Conservation (phyloP, 352 stramenopile genomes). For the Globisporangium orthogonon region DNA sequence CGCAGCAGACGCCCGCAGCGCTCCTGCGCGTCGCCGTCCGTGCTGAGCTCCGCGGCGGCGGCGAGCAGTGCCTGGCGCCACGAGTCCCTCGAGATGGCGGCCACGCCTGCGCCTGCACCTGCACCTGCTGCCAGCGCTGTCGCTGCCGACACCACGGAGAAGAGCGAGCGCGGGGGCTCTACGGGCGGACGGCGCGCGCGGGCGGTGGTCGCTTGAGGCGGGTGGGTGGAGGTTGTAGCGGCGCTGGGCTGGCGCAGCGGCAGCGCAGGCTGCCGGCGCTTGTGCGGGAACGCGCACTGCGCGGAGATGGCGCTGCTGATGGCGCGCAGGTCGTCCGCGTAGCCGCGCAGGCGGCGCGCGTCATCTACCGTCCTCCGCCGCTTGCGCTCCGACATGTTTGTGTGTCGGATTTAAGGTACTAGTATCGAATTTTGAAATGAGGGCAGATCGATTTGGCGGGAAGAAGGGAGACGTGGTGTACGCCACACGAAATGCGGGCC, state of each 20-base stretch:
- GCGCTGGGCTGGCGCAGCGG: slow-evolving; percentile 1
- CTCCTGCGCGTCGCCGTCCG: slow-evolving; percentile 15
- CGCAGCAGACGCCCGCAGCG: slow-evolving; percentile 25
- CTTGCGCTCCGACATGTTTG: slow-evolving; percentile 16
- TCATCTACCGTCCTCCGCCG: slow-evolving; percentile 17
- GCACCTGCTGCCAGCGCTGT: slow-evolving; percentile 12
- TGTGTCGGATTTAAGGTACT: no score
- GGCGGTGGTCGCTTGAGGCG: not conserved
- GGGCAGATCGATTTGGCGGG: not conserved
- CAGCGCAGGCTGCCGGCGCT: slow-evolving; percentile 15
- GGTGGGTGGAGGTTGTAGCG: not conserved
- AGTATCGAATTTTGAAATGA: not conserved
- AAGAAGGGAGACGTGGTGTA: not conserved
- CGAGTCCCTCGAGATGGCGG: slow-evolving; percentile 9
- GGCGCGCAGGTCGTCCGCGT: slow-evolving; percentile 22
- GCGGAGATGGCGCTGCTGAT: slow-evolving; percentile 19
- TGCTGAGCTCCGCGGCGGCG: slow-evolving; percentile 17
- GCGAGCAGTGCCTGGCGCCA: slow-evolving; percentile 26
- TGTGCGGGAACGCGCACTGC: slow-evolving; percentile 17
- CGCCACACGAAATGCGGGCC: no score
- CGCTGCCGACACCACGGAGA: slow-evolving; percentile 28
- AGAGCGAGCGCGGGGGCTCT: slow-evolving; percentile 21
- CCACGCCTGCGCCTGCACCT: slow-evolving; percentile 8
- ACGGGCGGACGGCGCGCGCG: not conserved
- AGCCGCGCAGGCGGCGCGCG: slow-evolving; percentile 22